A percentile compares a stretch with the other conserved stretches of the same genome.
Conservation (phyloP, 1,284 basidiomycete species). For the Ceratobasidium theobromae region DNA sequence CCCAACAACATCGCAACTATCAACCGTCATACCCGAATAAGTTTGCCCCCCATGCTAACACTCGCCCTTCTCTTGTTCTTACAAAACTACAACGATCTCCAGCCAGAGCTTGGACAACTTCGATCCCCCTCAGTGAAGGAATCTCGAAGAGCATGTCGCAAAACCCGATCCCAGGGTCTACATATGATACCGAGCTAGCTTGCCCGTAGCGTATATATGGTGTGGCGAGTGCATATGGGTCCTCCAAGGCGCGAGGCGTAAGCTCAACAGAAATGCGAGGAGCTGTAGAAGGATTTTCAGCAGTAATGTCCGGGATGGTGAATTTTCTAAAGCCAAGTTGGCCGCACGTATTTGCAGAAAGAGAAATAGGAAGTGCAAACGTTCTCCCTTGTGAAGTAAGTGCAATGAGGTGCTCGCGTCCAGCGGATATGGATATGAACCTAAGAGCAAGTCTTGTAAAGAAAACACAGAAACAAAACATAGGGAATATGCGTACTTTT, state of each 20-base stretch:
- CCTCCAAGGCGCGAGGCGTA: constrained; percentile 56
- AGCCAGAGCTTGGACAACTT: constrained; percentile 69
- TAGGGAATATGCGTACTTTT: constrained; percentile 46
- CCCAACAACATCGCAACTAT: background rate
- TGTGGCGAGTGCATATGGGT: constrained; percentile 51
- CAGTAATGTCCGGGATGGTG: constrained; percentile 47
- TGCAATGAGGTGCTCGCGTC: constrained; percentile 81
- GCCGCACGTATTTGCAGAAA: constrained; percentile 78
- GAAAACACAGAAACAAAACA: background rate
- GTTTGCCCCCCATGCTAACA: constrained; percentile 90
- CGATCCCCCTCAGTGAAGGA: constrained; percentile 68
- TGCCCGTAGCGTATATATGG: constrained; percentile 31
- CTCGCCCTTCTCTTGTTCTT: constrained; percentile 65
- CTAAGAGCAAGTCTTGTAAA: constrained; percentile 44
- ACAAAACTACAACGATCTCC: constrained; percentile 75
- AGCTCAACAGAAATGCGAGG: constrained; percentile 56
- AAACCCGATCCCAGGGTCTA: constrained; percentile 56
- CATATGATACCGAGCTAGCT: constrained; percentile 33
- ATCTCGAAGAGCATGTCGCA: constrained; percentile 78
- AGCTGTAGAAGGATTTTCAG: constrained; percentile 39
- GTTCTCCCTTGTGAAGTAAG: constrained; percentile 80
- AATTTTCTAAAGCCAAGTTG: constrained; percentile 79
- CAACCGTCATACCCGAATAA: constrained; percentile 67
- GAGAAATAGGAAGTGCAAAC: constrained; percentile 76
- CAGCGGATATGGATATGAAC: constrained; percentile 72